Base-by-base conservation (phyloP, 305 asterid genomes). In the Fraxinus platypoda region DNA sequence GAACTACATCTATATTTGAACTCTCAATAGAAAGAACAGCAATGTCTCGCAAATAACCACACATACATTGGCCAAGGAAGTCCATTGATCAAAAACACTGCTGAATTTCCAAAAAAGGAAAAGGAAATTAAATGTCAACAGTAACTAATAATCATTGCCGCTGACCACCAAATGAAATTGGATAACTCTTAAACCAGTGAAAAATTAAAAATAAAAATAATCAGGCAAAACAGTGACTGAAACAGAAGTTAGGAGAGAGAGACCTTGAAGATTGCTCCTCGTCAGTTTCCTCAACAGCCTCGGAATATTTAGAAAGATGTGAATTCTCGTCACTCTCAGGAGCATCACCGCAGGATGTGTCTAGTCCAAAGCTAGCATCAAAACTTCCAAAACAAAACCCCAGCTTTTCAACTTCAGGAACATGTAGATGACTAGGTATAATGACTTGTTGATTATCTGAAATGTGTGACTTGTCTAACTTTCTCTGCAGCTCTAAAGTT, bases 341-440 rank as follows among this genome's bases (percentile, higher is more conserved):
- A 83, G 80, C 88, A 71, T 86, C 89, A 81, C 84, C 84, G 74
- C 83, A 82, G 86, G 86, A 88, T 83, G 91, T 46, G 38, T 89
- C 89, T 84, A 91, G 84, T 23, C 87, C 94, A 85, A 90, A 88
- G 87, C 89, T 86, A 83, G 94, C 88, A 85, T 91, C 98, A 84
- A 95, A 95, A 87, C 97, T 95, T 88, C 98, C 98, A 90, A 95
- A 95, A 87, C 94, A 85, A 83, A 95, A 95, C 83, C 98, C 97
- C 78, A 95, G 98, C 81, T 94, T 94, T 78, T 91, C 94, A 85
- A 90, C 89, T 83, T 91, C 95, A 77, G 97, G 97, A 57, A 93
- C 97, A 84, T 95, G 99, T 57, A 94, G 92, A 81, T 95, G 97
- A 84, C 86, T 87, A 23, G 98, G 99, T 23, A 95, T 91, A 84